These are phyloP conservation scores for Leishmania guyanensis DNA, from an alignment of 208 protist species.

Conservation along the genomic window DNA sequence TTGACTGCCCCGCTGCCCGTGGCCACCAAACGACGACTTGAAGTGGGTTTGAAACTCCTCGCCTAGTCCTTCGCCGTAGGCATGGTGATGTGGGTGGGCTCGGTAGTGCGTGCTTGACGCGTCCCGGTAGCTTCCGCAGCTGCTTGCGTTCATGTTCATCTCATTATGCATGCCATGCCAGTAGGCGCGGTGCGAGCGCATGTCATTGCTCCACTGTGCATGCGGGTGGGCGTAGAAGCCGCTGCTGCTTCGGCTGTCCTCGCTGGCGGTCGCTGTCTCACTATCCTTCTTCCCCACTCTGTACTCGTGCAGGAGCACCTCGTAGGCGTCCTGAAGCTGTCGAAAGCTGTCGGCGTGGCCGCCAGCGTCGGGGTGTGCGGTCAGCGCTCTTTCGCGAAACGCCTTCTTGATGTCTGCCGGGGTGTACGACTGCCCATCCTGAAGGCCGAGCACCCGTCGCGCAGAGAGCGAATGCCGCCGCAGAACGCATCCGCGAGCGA, in stretches of 20 bases:
- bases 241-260: not conserved
- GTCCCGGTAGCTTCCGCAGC: constrained; percentile 14
- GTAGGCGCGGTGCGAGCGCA: constrained; percentile 13
- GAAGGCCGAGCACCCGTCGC: constrained; percentile 19
- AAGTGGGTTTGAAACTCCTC: constrained; percentile 12
- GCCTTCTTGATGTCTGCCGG: constrained; percentile 52
- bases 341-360: constrained; percentile 44
- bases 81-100: constrained; percentile 7
- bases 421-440: constrained; percentile 21
- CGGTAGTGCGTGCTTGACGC: constrained; percentile 26
- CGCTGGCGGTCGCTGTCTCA: not conserved
- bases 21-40: constrained; percentile 2
- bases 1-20: constrained; percentile 9
- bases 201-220: constrained; percentile 19
- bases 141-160: constrained; percentile 27
- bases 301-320: constrained; percentile 39
- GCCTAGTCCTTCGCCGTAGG: constrained; percentile 32
- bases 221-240: constrained; percentile 31
- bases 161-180: constrained; percentile 24
- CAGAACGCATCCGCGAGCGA: constrained; percentile 1
- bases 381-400: constrained; percentile 53
- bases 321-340: constrained; percentile 52
- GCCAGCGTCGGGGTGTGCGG: constrained; percentile 61
- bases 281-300: not conserved
- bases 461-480: not conserved